Evolutionary conservation across 2,329 filamentous ascomycete genomes (phyloP), one percentile per base, ranked within the genome.

Genomic region (Neonectria hederae): DNA sequence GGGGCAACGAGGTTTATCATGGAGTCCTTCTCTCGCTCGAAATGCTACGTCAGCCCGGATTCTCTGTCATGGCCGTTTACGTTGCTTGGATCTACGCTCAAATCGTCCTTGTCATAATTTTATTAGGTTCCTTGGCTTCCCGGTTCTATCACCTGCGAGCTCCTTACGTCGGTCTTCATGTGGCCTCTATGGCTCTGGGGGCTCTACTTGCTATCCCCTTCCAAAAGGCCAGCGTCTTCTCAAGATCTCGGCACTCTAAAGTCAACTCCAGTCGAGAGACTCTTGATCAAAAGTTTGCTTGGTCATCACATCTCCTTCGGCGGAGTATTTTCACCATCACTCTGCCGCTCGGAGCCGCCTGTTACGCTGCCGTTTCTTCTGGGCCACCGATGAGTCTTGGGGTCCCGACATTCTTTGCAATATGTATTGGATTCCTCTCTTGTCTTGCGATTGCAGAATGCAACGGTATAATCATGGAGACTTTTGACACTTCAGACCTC

Each of bases 61-160:
- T 94, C 75, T 77, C 88, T n/a, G 78, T 93, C 30, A 82, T 94
- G 73, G 86, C 90, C 1, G 65, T 92, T n/a, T 94, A 94, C 76
- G 82, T 89, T 14, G 89, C 86, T 7, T 94, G 92, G 92, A 91
- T 93, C 49, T 93, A 94, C 75, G 90, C 90, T 2, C 90, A 94
- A 72, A 84, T 93, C 2, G 90, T 92, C 5, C 81, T 94, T 59
- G 83, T 93, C 62, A 91, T 94, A 64, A 82, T 92, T 62, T 84
- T 93, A 63, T 83, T 94, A 5, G 91, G 91, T 17, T 90, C 91
- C 5, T 79, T 94, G n/a, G 83, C 89, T 11, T 94, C 91, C 4
- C 86, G 85, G 54, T 83, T 88, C 62, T 94, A 94, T 79, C 83
- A 77, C 38, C 87, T 89, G 74, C 83, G 81, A 51, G 87, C 92